phyloP scores from a whole-genome alignment of 306 rosid species.

The Prunus mira region DNA sequence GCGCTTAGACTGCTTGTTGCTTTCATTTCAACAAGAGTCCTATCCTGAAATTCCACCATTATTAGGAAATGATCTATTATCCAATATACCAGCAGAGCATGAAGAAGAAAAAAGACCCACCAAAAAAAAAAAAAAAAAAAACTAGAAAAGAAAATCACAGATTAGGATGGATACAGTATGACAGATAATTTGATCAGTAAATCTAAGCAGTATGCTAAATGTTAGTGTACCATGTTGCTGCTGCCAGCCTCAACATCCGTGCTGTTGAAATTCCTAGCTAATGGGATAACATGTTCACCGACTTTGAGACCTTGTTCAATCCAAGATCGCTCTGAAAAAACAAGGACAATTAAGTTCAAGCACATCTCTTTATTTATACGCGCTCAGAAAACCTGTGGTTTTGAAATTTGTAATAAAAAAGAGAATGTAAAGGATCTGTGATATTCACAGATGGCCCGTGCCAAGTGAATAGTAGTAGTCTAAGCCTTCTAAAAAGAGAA shows the following conservation, averaged over 20 bases:
- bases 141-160: not conserved
- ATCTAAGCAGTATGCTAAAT: not conserved
- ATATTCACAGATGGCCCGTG: not conserved
- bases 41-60: slow-evolving; percentile 41
- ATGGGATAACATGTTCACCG: slow-evolving; percentile 91
- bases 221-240: slow-evolving; percentile 52
- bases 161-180: not conserved
- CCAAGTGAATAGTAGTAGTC: not conserved
- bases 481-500: slow-evolving; percentile 11
- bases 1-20: slow-evolving; percentile 36
- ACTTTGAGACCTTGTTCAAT: slow-evolving; percentile 85
- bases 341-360: slow-evolving; percentile 12
- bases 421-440: not conserved
- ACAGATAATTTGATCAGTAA: not conserved
- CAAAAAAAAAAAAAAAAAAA: not conserved
- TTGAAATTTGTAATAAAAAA: not conserved
- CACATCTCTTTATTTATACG: not conserved
- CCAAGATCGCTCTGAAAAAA: slow-evolving; percentile 70
- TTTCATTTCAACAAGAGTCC: slow-evolving; percentile 39
- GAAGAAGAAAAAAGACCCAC: not conserved
- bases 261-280: slow-evolving; percentile 74
- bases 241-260: slow-evolving; percentile 59
- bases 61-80: slow-evolving; percentile 1
- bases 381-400: not conserved
- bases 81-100: not conserved